Percentiles rank a stretch among this genome's conserved stretches.
Conservation (phyloP, 192 early-diverging fungal genomes). For the Backusella tarrabulga region DNA sequence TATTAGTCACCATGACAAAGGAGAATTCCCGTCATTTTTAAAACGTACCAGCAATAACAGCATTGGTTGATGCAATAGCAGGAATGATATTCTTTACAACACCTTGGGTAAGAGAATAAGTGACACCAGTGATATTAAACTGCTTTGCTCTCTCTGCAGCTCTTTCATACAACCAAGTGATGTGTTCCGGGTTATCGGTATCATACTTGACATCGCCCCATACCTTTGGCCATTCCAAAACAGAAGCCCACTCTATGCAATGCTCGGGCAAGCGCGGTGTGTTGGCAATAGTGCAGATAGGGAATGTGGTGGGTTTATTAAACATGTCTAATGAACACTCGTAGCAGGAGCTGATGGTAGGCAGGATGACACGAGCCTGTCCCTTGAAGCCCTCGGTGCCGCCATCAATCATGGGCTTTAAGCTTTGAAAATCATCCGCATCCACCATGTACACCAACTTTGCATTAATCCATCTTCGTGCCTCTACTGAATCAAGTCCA, state of each 20-base stretch:
- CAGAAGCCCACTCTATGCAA: conserved; percentile 96
- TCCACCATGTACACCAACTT: conserved; percentile 78
- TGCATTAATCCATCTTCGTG: conserved; percentile 97
- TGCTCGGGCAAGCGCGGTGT: conserved; percentile 97
- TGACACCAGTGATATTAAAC: conserved; percentile 87
- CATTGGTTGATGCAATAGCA: conserved; percentile 89
- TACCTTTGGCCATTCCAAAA: conserved; percentile 87
- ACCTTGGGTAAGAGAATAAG: conserved; percentile 88
- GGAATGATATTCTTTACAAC: conserved; percentile 99
- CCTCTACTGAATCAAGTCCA: conserved; percentile 94
- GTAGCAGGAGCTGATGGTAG: conserved; percentile 84
- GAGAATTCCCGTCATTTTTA: too few relatives aligned
- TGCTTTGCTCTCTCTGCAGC: conserved; percentile 69
- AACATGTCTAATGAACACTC: conserved; percentile 95
- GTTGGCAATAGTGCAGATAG: conserved; percentile 98
- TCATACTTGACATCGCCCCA: conserved; percentile 65
- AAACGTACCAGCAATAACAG: conserved; percentile 61
- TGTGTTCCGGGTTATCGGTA: conserved; percentile 75
- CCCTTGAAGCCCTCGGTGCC: conserved; percentile 97
- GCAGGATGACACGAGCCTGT: conserved; percentile 90
- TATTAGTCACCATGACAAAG: too few relatives aligned
- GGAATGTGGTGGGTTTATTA: conserved; percentile 84
- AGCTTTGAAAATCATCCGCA: conserved; percentile 63
- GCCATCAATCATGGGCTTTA: conserved; percentile 92
- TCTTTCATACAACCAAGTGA: conserved; percentile 70